A percentile compares a stretch with the other conserved stretches of the same genome.
phyloP scores from a whole-genome alignment of 208 protist species.

The Acanthamoeba divionensis region DNA sequence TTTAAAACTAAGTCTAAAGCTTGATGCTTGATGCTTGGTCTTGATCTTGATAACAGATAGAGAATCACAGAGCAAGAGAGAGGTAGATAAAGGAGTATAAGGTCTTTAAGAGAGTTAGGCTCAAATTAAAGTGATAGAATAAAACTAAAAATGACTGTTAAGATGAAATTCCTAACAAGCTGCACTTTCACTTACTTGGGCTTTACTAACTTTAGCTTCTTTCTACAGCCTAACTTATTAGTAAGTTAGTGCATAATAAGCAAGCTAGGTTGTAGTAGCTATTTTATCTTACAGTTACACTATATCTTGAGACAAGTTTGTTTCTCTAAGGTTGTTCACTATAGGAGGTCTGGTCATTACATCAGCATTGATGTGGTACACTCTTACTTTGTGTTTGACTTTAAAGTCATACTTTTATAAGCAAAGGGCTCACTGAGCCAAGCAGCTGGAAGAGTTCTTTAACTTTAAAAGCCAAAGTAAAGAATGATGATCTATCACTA shows the following conservation, averaged over 20 bases:
- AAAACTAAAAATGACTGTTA: no score
- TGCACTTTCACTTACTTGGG: not conserved
- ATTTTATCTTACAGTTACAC: not conserved
- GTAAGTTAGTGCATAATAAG: not conserved
- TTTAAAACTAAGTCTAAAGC: no score
- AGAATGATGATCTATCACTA: not conserved
- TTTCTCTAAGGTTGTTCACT: not conserved
- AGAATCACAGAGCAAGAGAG: no score
- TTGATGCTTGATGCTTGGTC: no score
- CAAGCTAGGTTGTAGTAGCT: not conserved
- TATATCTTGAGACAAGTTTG: not conserved
- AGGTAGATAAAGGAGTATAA: no score
- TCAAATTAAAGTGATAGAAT: no score
- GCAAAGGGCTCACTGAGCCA: not conserved
- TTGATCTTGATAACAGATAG: no score
- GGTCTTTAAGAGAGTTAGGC: no score
- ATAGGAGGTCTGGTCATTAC: not conserved
- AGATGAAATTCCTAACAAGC: no score
- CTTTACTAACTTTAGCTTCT: not conserved
- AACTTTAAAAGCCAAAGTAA: not conserved
- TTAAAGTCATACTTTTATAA: no score
- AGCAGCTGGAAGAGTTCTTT: not conserved
- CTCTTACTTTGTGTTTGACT: not conserved
- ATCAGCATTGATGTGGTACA: not conserved
- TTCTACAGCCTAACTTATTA: not conserved